A percentile compares a stretch with the other conserved stretches of the same genome.
Conservation (phyloP, 23 red algal species). For the Agarophyton chilense region DNA sequence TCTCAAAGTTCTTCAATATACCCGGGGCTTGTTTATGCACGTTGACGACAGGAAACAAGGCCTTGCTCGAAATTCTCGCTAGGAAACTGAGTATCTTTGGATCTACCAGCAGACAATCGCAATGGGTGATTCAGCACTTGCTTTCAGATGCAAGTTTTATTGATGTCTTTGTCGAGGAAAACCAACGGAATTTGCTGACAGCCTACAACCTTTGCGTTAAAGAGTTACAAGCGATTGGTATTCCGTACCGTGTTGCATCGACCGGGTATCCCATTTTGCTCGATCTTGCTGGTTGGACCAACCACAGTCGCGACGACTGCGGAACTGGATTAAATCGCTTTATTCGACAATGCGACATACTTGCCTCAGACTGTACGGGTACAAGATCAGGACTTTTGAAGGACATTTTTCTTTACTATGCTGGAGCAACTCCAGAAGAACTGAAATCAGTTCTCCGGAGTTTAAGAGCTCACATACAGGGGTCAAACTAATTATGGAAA, state of each 20-base stretch:
- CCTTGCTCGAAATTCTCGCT: background rate
- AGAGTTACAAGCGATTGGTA: conserved; percentile 27
- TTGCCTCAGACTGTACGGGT: background rate
- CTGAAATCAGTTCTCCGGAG: background rate
- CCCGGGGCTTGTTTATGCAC: conserved; percentile 1
- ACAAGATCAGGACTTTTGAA: background rate
- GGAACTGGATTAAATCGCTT: background rate
- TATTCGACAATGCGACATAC: conserved; percentile 23
- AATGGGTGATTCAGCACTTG: conserved; percentile 43
- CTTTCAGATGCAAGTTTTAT: conserved; percentile 28
- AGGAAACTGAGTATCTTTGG: background rate
- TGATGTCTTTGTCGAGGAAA: conserved; percentile 46
- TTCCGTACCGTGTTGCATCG: conserved; percentile 7
- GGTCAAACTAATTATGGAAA: background rate
- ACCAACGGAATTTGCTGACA: background rate
- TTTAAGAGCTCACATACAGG: background rate
- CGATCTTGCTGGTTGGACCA: background rate
- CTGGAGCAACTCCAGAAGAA: background rate
- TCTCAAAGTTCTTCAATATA: conserved; percentile 60
- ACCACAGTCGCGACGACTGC: background rate
- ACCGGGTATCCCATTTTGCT: conserved; percentile 35
- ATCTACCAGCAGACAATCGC: conserved; percentile 26
- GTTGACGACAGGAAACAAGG: conserved; percentile 9
- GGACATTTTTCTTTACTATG: conserved; percentile 37
- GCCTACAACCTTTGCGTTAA: conserved; percentile 12